These are phyloP conservation scores for Pythium plurisporium DNA, from an alignment of 352 stramenopile species.

Conservation along the genomic window DNA sequence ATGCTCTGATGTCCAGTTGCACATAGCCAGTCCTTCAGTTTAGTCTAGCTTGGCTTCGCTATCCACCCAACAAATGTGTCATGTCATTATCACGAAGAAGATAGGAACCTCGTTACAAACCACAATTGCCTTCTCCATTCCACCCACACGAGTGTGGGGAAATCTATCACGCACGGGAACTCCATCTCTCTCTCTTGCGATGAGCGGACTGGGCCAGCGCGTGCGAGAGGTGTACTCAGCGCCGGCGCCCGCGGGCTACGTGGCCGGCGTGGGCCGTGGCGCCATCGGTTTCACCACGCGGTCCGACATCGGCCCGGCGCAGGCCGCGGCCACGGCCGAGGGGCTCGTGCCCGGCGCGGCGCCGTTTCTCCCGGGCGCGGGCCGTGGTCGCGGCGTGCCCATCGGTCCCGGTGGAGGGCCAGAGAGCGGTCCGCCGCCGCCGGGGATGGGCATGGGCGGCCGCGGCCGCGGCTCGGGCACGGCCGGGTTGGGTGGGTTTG, in stretches of 20 bases:
- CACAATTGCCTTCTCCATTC: background rate
- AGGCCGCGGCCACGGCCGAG: conserved; percentile 54
- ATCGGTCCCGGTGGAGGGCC: conserved; percentile 19
- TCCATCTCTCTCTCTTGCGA: background rate
- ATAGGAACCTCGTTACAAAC: no score
- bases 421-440: background rate
- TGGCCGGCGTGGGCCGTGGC: conserved; percentile 93
- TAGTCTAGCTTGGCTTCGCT: no score
- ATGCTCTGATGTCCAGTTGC: no score
- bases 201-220: conserved; percentile 71
- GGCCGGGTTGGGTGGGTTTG: conserved; percentile 77
- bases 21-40: no score
- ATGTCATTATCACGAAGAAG: no score
- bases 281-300: conserved; percentile 97
- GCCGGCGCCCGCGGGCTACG: conserved; percentile 92
- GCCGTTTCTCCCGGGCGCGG: conserved; percentile 81
- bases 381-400: conserved; percentile 67
- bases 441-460: conserved; percentile 15
- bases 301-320: conserved; percentile 93
- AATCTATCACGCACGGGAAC: no score
- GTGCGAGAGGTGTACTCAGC: conserved; percentile 83
- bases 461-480: conserved; percentile 74
- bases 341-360: conserved; percentile 49
- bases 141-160: background rate
- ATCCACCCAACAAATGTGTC: no score